A percentile compares a stretch with the other conserved stretches of the same genome.
phyloP scores from a whole-genome alignment of 108 stramenopile genomes.

The Parmales sp. region DNA sequence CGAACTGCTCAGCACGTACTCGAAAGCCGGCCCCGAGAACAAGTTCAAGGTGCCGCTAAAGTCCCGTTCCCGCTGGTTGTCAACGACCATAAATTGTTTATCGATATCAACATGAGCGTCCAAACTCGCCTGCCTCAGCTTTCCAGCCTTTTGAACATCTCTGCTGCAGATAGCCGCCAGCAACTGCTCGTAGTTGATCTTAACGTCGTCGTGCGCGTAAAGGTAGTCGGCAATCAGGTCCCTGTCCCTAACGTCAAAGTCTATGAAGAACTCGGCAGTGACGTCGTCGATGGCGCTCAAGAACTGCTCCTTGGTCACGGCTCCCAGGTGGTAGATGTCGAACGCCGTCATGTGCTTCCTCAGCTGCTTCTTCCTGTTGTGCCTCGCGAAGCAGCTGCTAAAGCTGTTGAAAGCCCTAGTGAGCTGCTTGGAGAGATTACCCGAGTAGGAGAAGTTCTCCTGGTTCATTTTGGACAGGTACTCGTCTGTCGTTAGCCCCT shows the following conservation, averaged over 20 bases:
- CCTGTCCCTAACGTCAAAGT: conserved; percentile 28
- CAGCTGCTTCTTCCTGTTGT: conserved; percentile 30
- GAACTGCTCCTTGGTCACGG: conserved; percentile 22
- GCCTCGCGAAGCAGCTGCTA: conserved; percentile 28
- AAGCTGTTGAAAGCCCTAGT: conserved; percentile 26
- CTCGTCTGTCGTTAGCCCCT: conserved; percentile 21
- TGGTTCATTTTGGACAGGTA: conserved; percentile 27
- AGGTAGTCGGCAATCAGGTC: conserved; percentile 22
- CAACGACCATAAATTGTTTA: conserved; percentile 17
- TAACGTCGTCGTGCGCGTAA: conserved; percentile 19
- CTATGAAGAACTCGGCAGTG: conserved; percentile 30
- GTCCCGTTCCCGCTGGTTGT: conserved; percentile 21
- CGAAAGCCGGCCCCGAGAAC: background rate
- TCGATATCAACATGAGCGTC: conserved; percentile 18
- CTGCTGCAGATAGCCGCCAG: conserved; percentile 21
- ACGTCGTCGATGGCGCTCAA: conserved; percentile 23
- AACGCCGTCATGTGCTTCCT: conserved; percentile 33
- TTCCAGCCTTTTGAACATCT: conserved; percentile 19
- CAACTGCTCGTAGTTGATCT: conserved; percentile 25
- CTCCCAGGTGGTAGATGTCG: conserved; percentile 25
- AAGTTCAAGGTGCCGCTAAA: conserved; percentile 27
- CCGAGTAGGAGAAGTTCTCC: background rate
- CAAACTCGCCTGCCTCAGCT: conserved; percentile 17
- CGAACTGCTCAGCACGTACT: background rate
- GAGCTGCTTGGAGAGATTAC: conserved; percentile 28